A percentile compares a stretch with the other conserved stretches of the same genome.
These are phyloP conservation scores for Fusarium globosum DNA, from an alignment of 2,329 filamentous ascomycete genomes.

Conservation along the genomic window DNA sequence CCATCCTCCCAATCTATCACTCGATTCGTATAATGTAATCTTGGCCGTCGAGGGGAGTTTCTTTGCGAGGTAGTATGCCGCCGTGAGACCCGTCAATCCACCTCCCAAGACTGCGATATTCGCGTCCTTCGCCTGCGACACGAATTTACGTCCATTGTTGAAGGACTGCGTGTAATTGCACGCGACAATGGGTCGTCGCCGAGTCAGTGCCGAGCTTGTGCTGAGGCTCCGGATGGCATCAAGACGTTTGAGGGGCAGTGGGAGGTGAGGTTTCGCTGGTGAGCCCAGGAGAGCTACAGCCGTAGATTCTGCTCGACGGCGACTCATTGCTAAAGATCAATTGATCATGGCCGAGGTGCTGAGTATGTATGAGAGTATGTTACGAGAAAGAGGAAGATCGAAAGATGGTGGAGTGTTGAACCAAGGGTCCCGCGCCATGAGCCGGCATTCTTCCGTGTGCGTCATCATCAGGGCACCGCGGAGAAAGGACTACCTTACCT, in stretches of 20 bases:
- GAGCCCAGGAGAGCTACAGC: conserved; percentile 44
- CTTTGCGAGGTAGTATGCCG: conserved; percentile 80
- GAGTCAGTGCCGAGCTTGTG: conserved; percentile 20
- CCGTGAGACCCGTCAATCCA: conserved; percentile 83
- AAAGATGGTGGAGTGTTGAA: conserved; percentile 34
- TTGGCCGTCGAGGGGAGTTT: conserved; percentile 71
- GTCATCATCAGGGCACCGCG: conserved; percentile 10
- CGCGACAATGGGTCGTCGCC: conserved; percentile 16
- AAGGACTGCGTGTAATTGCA: neutral
- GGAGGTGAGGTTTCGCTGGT: conserved; percentile 21
- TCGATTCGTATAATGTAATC: conserved; percentile 85
- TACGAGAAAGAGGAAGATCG: conserved; percentile 17
- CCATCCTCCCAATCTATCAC: too few relatives aligned
- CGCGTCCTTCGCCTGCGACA: conserved; percentile 38
- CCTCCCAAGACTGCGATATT: conserved; percentile 78
- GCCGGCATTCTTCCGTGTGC: conserved; percentile 38
- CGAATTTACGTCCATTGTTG: conserved; percentile 25
- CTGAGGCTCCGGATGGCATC: conserved; percentile 32
- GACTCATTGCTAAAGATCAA: conserved; percentile 47
- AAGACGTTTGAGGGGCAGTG: conserved; percentile 22
- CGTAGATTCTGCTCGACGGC: conserved; percentile 43
- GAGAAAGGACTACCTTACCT: neutral
- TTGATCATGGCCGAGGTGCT: conserved; percentile 43
- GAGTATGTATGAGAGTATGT: neutral
- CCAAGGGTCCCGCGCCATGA: conserved; percentile 19